Conservation (phyloP, 768 basidiomycete species). For the Leccinellum luteum region DNA sequence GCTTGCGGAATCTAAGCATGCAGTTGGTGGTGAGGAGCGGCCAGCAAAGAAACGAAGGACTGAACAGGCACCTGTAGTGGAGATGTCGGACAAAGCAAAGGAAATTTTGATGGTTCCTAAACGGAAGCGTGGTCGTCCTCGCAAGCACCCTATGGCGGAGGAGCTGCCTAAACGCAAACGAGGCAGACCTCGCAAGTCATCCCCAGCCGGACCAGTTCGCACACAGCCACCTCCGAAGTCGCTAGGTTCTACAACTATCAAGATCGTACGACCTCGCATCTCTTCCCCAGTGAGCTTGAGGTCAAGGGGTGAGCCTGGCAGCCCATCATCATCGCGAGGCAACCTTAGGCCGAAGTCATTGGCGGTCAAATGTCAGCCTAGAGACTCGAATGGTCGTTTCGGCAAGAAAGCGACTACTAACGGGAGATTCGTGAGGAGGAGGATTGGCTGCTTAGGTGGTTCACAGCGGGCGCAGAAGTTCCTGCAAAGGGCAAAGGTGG, state of each 20-base stretch:
- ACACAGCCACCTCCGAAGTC: constrained; percentile 12
- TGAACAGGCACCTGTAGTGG: constrained; percentile 31
- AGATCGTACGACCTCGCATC: constrained; percentile 9
- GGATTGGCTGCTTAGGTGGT: constrained; percentile 20
- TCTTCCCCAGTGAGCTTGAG: constrained; percentile 21
- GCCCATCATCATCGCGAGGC: constrained; percentile 24
- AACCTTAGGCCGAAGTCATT: constrained; percentile 40
- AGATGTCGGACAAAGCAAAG: constrained; percentile 35
- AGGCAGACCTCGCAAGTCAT: constrained; percentile 34
- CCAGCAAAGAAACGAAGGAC: constrained; percentile 51
- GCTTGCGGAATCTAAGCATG: constrained; percentile 54
- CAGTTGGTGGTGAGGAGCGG: constrained; percentile 41
- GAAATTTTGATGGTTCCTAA: constrained; percentile 31
- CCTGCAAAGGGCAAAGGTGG: constrained; percentile 41
- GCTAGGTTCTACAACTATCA: constrained; percentile 7
- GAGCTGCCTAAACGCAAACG: constrained; percentile 34
- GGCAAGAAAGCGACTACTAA: constrained; percentile 57
- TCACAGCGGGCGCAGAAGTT: constrained; percentile 41
- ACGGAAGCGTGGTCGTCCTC: constrained; percentile 34
- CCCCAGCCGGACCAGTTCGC: constrained; percentile 12
- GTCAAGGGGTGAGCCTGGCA: constrained; percentile 21
- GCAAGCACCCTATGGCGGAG: constrained; percentile 32
- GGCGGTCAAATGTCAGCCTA: constrained; percentile 52
- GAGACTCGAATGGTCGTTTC: constrained; percentile 64
- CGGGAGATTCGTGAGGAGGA: constrained; percentile 41